Evolutionary conservation across 345 rosid species (phyloP), one percentile per base, ranked within the genome.

Genomic region (Salix purpurea): DNA sequence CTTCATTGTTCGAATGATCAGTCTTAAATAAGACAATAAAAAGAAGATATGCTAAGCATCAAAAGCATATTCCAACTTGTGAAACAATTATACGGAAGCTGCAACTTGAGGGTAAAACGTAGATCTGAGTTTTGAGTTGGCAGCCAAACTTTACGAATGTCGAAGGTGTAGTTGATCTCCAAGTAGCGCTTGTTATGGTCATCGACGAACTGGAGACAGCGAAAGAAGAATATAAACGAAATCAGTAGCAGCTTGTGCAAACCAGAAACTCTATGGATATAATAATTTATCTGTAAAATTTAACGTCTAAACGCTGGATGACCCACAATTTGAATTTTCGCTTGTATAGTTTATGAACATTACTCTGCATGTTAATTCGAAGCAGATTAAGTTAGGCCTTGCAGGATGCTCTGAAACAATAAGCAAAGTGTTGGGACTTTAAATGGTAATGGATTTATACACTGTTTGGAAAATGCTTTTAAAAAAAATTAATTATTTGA

Each of bases 91-190:
- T 74, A 18, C 37, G 7, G 44, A 52, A n/a, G 68, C 72, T 36
- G 54, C 60, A 66, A 42, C 70, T 36, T 64, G 46, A 64, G 50
- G 24, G 23, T 37, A 19, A 48, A 44, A 5, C 3, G 4, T 6
- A 30, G 37, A 11, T 40, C 52, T 3, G 2, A 13, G 58, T 30
- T 61, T 64, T 37, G 68, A 34, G 54, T 60, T 30, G 65, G 28
- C 62, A 52, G 87, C 97, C 98, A 90, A 0, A 86, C 91, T 89
- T 87, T 94, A 74, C 91, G 88, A 84, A 94, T 94, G 81, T 92
- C 94, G n/a, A 94, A 94, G 42, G 87, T 87, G 86, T 94, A 94
- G 88, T 90, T 94, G 88, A 94, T 88, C 87, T 91, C 97, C 85
- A 92, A 83, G 86, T 94, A 88, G 87, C 88, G 86, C 83, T 91